Base-by-base conservation (phyloP, 1,284 basidiomycete genomes). In the Coniferiporia weirii region DNA sequence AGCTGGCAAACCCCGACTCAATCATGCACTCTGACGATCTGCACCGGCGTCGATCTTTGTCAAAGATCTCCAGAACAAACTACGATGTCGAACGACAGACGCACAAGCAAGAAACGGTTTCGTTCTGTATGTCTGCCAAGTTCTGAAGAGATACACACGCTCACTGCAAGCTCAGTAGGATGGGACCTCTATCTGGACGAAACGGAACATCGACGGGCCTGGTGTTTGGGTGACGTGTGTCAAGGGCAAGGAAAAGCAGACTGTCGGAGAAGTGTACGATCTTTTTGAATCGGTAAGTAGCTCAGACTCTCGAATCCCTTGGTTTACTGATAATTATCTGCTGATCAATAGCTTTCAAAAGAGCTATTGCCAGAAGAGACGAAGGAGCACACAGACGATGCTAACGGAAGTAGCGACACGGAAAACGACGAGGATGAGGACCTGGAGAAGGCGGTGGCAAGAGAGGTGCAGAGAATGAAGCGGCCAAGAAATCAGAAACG, bases 191-290 rank as follows among this genome's bases (percentile, higher is more conserved):
- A 32, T 61, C 45, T 61, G 60, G 60, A 44, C 56, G 6, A 54
- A 43, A 44, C 60, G 52, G 13, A 71, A 74, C 17, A 80, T 92
- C 57, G 84, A 88, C 60, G 89, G 89, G 5, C 90, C 90, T 43
- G 89, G 89, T 20, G 74, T 92, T 15, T 92, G 90, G 90, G 84
- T 83, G 5, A 90, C 84, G 64, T 91, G 89, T 63, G 79, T 89
- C 32, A 88, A 87, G 69, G 89, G 90, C 19, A 92, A 87, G 66
- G 90, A 93, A 69, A 87, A 79, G 62, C 85, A 85, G 66, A 80
- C 87, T 0, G 79, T 89, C 4, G 82, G 83, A 36, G 91, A 93
- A 68, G 70, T 90, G 44, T 88, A 85, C 64, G 87, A 90, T 68
- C 67, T 93, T 10, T 89, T 93, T 60, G 87, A 90, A 63, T 80